phyloP scores from a whole-genome alignment of 2,329 filamentous ascomycete species.

The Xylaria sp. region DNA sequence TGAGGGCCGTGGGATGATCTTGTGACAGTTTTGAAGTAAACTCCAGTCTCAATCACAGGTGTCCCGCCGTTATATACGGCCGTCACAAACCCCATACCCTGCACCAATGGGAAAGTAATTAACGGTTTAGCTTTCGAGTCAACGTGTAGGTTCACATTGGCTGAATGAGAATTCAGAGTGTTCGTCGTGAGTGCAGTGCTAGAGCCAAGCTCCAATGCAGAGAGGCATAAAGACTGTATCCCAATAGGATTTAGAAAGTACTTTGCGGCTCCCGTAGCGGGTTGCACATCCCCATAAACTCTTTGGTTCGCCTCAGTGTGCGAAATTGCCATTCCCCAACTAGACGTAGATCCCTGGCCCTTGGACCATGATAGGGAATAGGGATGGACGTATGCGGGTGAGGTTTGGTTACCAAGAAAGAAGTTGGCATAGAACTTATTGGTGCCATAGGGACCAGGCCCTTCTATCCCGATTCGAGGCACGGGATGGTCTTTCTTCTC shows the following conservation, averaged over 20 bases:
- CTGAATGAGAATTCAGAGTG: conserved; percentile 67
- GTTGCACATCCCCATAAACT: conserved; percentile 70
- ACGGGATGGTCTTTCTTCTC: conserved; percentile 68
- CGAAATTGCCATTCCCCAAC: conserved; percentile 82
- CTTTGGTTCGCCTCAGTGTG: conserved; percentile 77
- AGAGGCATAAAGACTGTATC: conserved; percentile 83
- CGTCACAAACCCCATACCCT: conserved; percentile 91
- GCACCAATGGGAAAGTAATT: conserved; percentile 83
- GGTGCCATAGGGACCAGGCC: conserved; percentile 68
- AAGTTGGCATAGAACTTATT: conserved; percentile 89
- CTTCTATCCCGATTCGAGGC: conserved; percentile 61
- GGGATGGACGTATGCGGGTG: conserved; percentile 78
- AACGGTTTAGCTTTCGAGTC: conserved; percentile 64
- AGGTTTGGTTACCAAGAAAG: conserved; percentile 77
- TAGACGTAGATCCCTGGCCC: conserved; percentile 69
- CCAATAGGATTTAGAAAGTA: conserved; percentile 87
- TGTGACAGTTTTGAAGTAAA: conserved; percentile 78
- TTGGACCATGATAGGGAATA: conserved; percentile 77
- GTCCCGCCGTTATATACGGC: conserved; percentile 76
- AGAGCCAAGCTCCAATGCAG: conserved; percentile 76
- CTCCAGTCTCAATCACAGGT: conserved; percentile 78
- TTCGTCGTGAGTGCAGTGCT: conserved; percentile 67
- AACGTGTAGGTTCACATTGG: conserved; percentile 74
- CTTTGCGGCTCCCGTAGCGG: conserved; percentile 67
- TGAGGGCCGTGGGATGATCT: conserved; percentile 67